Base-by-base conservation (phyloP, 495 filamentous ascomycete species). In the Saxophila tyrrhenica region DNA sequence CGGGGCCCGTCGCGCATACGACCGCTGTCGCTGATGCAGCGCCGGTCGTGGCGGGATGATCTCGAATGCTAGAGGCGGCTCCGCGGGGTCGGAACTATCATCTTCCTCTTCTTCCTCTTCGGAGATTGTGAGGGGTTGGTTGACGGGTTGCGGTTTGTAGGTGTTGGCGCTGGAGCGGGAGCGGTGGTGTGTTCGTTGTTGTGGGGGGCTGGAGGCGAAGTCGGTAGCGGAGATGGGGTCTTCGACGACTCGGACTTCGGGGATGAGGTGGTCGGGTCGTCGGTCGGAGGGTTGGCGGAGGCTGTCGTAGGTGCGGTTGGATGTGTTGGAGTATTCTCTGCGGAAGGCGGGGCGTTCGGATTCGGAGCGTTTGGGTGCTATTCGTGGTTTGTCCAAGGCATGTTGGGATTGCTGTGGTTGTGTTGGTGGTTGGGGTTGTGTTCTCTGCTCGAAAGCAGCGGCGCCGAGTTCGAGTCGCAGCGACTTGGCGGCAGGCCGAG, bases 51-150 rank as follows among this genome's bases (percentile, higher is more conserved):
- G 52, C 17, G 67, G 73, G 69, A 96, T 72, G 70, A 95, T 89
- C 63, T 97, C 92, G 62, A 94, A 95, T 10, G 86, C 86, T 25
- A 77, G 81, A 46, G 86, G 85, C 24, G 77, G 80, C 45, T 75
- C 74, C 51, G 82, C 81, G 53, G 74, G 81, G 43, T 68, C 65
- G 51, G 21, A 76, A 52, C 87, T 81, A 61, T 82, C 84, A 84
- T 84, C 80, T 15, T 82, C 80, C 52, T 85, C 81, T 60, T 86
- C 84, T 60, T 85, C 80, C 62, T 48, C 45, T 38, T 50, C 48
- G 5, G 45, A 23, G 3, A 48, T 48, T 9, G 45, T 24, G 5
- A 48, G 17, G 10, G 45, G 45, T 15, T 25, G 45, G 20, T 41
- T 35, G 1, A 42, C 23, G 10, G 43, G 29, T 32, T n/a, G 48